These are phyloP conservation scores for Pichia sp. DNA, from an alignment of 1,139 yeast species.

Conservation along the genomic window DNA sequence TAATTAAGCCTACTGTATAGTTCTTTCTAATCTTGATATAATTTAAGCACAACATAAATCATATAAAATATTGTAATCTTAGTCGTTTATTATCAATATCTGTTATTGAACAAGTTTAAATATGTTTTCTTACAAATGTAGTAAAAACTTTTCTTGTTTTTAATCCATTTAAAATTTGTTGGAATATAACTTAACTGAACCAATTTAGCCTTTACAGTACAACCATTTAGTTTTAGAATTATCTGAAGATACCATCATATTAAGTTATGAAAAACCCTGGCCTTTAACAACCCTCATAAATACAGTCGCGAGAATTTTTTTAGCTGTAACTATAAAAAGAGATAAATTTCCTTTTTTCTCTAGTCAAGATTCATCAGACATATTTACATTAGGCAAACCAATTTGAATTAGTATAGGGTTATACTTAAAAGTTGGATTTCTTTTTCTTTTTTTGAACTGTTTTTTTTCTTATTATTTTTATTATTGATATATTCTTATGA, in stretches of 20 bases:
- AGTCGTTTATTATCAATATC: not conserved
- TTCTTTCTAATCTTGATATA: conserved; percentile 6
- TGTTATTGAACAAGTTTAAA: too few relatives aligned
- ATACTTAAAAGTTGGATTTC: not conserved
- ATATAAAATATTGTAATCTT: not conserved
- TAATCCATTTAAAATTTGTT: too few relatives aligned
- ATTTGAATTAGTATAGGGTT: conserved; percentile 1
- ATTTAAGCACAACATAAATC: not conserved
- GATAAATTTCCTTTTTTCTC: not conserved
- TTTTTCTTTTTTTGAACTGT: not conserved
- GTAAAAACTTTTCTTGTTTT: too few relatives aligned
- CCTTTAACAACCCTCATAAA: not conserved
- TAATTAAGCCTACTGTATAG: conserved; percentile 7
- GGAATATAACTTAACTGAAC: too few relatives aligned
- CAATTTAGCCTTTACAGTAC: too few relatives aligned
- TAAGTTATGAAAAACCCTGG: conserved; percentile 1
- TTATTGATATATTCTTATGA: conserved; percentile 20
- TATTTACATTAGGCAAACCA: not conserved
- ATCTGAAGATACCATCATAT: too few relatives aligned
- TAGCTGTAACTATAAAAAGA: not conserved
- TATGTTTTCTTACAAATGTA: too few relatives aligned
- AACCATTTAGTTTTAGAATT: too few relatives aligned
- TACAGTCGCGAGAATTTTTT: not conserved
- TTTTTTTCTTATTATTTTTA: not conserved
- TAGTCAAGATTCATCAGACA: too few relatives aligned